These are phyloP conservation scores for Colletotrichum scovillei DNA, from an alignment of 2,329 filamentous ascomycete species.

Conservation along the genomic window DNA sequence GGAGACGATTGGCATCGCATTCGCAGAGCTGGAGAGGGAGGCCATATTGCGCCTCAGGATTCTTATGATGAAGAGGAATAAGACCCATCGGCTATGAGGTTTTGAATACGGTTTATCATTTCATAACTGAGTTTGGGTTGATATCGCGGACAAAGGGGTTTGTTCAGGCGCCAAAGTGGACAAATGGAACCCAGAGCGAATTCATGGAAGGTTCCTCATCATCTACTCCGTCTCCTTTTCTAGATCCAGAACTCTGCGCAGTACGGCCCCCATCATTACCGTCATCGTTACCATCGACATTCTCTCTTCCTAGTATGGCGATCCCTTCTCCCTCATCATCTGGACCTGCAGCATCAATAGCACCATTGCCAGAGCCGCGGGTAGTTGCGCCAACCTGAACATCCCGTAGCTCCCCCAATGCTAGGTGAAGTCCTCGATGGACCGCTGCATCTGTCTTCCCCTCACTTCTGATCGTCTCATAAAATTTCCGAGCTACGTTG, in stretches of 20 bases:
- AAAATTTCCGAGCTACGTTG: not conserved
- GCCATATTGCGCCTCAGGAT: not conserved
- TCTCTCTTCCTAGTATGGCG: not conserved
- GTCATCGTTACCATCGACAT: not conserved
- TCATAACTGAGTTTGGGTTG: not conserved
- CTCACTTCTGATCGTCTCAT: not conserved
- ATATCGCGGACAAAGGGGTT: not conserved
- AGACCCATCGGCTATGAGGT: not conserved
- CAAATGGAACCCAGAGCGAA: not conserved
- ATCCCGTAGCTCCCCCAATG: not conserved
- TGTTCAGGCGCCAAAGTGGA: not conserved
- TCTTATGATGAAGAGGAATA: not conserved
- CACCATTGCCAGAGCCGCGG: not conserved
- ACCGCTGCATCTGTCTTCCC: not conserved
- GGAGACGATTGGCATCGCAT: not conserved
- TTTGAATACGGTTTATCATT: not conserved
- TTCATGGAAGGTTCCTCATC: not conserved
- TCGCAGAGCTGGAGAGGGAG: not conserved
- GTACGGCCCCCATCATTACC: not conserved
- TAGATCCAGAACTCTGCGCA: not conserved
- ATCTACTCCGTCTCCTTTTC: not conserved
- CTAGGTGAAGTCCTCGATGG: not conserved
- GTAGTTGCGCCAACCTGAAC: not conserved
- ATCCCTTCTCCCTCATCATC: not conserved
- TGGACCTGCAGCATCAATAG: not conserved